phyloP scores from a whole-genome alignment of 1,139 yeast species.

The Yamadazyma dushanensis region DNA sequence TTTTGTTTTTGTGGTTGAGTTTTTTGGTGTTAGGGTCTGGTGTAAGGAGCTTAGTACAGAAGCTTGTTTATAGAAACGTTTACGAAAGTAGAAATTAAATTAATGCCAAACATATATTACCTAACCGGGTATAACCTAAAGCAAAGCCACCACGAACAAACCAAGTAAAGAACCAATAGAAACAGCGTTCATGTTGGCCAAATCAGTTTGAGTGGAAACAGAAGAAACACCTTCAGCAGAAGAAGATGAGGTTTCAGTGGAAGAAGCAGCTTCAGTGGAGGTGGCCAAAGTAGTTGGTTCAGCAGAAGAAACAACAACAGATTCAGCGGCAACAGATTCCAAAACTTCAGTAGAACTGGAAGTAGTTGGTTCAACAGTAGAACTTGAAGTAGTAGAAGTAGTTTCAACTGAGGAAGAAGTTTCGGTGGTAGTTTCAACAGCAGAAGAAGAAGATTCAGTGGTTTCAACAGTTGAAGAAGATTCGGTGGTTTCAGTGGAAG shows the following conservation, averaged over 20 bases:
- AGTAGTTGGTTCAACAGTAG: no score
- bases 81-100: no score
- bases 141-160: conserved; percentile 49
- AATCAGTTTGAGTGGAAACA: conserved; percentile 13
- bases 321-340: background rate
- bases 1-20: no score
- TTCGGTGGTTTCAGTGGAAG: conserved; percentile 15
- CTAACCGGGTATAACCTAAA: conserved; percentile 23
- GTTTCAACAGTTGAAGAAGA: no score
- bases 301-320: background rate
- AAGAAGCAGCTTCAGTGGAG: conserved; percentile 9
- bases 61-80: no score
- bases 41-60: no score
- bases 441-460: conserved; percentile 9
- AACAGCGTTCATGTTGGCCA: conserved; percentile 33
- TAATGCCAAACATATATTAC: no score
- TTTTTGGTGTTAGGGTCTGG: no score
- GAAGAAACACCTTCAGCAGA: conserved; percentile 19
- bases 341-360: conserved; percentile 14
- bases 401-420: conserved; percentile 15
- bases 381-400: conserved; percentile 27
- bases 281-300: conserved; percentile 12
- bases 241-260: conserved; percentile 11
- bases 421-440: background rate
- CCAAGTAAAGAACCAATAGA: conserved; percentile 49